phyloP scores from a whole-genome alignment of 2,329 filamentous ascomycete genomes.

The Hypomyces perniciosus region DNA sequence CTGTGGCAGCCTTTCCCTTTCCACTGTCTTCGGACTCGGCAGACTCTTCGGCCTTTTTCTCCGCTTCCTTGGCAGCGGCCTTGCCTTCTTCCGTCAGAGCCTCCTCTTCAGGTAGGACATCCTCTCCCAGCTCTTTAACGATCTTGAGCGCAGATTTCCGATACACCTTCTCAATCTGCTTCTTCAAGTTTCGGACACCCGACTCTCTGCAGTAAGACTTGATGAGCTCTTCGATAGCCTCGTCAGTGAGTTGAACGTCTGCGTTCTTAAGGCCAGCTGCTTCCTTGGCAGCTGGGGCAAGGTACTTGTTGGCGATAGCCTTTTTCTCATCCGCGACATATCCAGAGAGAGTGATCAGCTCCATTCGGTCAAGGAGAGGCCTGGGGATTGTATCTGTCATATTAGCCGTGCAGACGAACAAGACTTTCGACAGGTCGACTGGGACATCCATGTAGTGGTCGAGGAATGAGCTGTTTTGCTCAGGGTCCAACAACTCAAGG shows the following conservation, averaged over 20 bases:
- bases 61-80: constrained; percentile 62
- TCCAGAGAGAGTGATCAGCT: constrained; percentile 90
- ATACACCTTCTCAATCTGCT: constrained; percentile 99
- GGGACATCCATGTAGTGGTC: constrained; percentile 99
- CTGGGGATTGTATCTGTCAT: constrained; percentile 97
- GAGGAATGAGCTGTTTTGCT: constrained; percentile 95
- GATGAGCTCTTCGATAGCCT: constrained; percentile 92
- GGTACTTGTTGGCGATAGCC: constrained; percentile 90
- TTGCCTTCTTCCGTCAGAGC: constrained; percentile 84
- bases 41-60: constrained; percentile 50
- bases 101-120: constrained; percentile 70
- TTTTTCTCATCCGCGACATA: constrained; percentile 99
- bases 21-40: constrained; percentile 12
- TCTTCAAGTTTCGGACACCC: constrained; percentile 95
- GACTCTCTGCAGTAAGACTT: constrained; percentile 98
- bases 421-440: constrained; percentile 91
- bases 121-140: constrained; percentile 86
- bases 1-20: constrained; percentile 23
- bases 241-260: constrained; percentile 78
- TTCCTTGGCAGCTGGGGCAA: constrained; percentile 91
- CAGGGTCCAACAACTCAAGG: constrained; percentile 87
- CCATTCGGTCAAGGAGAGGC: constrained; percentile 92
- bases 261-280: constrained; percentile 84
- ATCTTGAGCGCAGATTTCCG: constrained; percentile 96
- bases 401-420: constrained; percentile 98